Percentiles rank a stretch among this genome's conserved stretches.
phyloP scores from a whole-genome alignment of 129 eudicot species.

The Flaveria linearis region DNA sequence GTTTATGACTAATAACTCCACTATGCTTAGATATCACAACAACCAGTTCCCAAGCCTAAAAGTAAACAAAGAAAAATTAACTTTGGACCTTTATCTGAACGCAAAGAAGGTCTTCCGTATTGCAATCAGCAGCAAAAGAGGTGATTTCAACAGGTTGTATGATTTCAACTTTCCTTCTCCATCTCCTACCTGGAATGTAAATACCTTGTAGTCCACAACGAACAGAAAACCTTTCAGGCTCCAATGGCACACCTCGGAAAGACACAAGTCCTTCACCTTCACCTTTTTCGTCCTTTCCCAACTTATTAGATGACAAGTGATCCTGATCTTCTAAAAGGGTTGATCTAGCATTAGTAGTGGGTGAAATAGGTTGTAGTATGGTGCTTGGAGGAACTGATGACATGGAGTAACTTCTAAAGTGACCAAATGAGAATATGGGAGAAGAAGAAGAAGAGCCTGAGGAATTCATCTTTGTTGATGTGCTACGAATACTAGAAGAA shows the following conservation, averaged over 20 bases:
- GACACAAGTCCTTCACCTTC: constrained; percentile 71
- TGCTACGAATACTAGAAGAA: constrained; percentile 54
- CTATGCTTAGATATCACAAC: constrained; percentile 17
- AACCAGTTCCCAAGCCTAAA: neutral
- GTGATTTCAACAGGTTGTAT: constrained; percentile 83
- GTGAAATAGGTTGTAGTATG: constrained; percentile 50
- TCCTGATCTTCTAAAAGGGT: constrained; percentile 67
- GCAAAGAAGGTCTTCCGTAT: constrained; percentile 94
- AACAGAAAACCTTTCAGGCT: constrained; percentile 94
- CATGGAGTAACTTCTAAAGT: constrained; percentile 98
- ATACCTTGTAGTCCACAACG: constrained; percentile 96
- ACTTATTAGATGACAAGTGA: constrained; percentile 48
- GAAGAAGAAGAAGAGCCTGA: constrained; percentile 69
- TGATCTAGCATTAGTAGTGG: constrained; percentile 42
- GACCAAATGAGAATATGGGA: constrained; percentile 81
- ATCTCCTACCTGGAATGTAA: constrained; percentile 86
- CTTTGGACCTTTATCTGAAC: constrained; percentile 85
- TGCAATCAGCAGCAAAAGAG: constrained; percentile 79
- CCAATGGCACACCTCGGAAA: constrained; percentile 88
- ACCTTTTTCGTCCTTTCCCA: constrained; percentile 44
- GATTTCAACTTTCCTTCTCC: constrained; percentile 92
- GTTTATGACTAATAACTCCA: neutral
- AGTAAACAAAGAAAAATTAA: neutral
- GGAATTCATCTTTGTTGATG: constrained; percentile 55
- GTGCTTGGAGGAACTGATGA: constrained; percentile 72